phyloP scores from a whole-genome alignment of 1,284 basidiomycete genomes.

The Neonothopanus nambi region DNA sequence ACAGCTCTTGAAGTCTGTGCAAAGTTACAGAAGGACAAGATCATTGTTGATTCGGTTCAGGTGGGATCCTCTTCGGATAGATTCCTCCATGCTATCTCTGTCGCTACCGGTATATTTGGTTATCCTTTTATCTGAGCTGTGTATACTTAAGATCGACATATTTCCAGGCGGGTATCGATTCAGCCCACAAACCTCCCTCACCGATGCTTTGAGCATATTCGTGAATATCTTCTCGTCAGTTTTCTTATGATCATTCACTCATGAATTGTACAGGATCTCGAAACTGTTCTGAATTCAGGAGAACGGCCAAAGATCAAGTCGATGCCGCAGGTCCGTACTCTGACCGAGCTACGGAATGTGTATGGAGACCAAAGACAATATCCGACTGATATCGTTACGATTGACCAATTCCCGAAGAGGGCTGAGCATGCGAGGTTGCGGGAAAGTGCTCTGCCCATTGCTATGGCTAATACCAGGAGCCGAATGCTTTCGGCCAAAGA shows the following conservation, averaged over 20 bases:
- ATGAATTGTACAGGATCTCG: slow-evolving; percentile 31
- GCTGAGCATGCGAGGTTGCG: slow-evolving; percentile 23
- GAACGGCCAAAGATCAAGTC: slow-evolving; percentile 21
- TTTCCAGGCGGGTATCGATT: slow-evolving; percentile 30
- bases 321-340: slow-evolving; percentile 2
- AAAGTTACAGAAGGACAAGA: slow-evolving; percentile 17
- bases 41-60: slow-evolving; percentile 30
- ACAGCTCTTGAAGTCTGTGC: slow-evolving; percentile 15
- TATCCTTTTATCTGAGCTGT: not conserved
- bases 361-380: slow-evolving; percentile 14
- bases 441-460: slow-evolving; percentile 22
- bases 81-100: slow-evolving; percentile 26
- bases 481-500: slow-evolving; percentile 8
- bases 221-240: slow-evolving; percentile 17
- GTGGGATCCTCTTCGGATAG: slow-evolving; percentile 20
- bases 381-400: slow-evolving; percentile 25
- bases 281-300: slow-evolving; percentile 27
- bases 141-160: not conserved
- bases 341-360: not conserved
- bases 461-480: not conserved
- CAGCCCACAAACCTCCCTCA: slow-evolving; percentile 25
- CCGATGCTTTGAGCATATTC: slow-evolving; percentile 29
- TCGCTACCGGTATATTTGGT: slow-evolving; percentile 22
- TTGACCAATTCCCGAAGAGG: slow-evolving; percentile 25
- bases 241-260: no score